Percentiles rank a stretch among this genome's conserved stretches.
Evolutionary conservation across 164 flowering plant genomes (phyloP).

Genomic region (Magnolia changhungtana): DNA sequence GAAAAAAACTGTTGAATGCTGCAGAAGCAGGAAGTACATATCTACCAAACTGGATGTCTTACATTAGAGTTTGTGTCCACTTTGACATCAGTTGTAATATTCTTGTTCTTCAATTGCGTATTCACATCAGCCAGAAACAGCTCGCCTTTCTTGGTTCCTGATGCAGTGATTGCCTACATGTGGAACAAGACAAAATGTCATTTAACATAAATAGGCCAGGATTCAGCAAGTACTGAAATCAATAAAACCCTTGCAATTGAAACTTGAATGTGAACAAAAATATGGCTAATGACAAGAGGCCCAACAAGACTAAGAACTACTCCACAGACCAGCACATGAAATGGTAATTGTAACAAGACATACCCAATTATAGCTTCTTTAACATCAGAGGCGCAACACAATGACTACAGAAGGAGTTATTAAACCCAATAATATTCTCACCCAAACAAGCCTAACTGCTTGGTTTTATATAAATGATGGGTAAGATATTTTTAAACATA

Average conservation of each 20-base stretch:
- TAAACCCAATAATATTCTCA: too few relatives aligned
- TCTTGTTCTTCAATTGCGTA: slow-evolving; percentile 79
- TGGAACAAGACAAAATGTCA: too few relatives aligned
- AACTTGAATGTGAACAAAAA: not conserved
- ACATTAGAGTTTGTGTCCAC: slow-evolving; percentile 89
- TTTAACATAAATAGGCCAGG: too few relatives aligned
- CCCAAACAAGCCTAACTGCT: too few relatives aligned
- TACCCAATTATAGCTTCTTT: too few relatives aligned
- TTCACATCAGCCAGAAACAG: slow-evolving; percentile 70
- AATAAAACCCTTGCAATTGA: not conserved
- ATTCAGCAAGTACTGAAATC: not conserved
- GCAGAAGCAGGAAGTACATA: not conserved
- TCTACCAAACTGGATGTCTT: slow-evolving; percentile 14
- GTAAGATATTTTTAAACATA: too few relatives aligned
- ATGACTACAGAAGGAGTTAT: too few relatives aligned
- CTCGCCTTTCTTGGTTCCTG: slow-evolving; percentile 84
- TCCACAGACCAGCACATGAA: not conserved
- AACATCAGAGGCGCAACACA: too few relatives aligned
- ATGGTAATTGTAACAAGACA: not conserved
- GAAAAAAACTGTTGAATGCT: not conserved
- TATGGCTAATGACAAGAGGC: not conserved
- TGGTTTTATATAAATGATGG: too few relatives aligned
- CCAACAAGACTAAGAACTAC: not conserved
- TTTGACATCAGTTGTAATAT: slow-evolving; percentile 88
- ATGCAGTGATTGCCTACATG: slow-evolving; percentile 68